Evolutionary conservation across 805 yeast species (phyloP).

Genomic region (Metschnikowia dekortorum): DNA sequence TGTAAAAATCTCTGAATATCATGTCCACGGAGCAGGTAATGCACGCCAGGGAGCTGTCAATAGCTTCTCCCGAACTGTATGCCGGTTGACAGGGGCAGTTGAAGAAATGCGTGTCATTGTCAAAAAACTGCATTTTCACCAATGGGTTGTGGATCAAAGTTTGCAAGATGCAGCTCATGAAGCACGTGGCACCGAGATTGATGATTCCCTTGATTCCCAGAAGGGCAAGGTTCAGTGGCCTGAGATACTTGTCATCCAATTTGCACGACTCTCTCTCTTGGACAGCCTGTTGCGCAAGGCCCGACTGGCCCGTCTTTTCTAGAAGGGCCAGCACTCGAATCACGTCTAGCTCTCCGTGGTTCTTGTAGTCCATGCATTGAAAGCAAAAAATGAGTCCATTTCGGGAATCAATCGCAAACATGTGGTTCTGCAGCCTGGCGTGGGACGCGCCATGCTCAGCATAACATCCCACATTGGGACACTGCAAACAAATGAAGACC

Average conservation of each 20-base stretch:
- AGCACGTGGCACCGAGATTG: constrained; percentile 96
- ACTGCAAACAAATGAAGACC: constrained; percentile 66
- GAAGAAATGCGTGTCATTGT: constrained; percentile 59
- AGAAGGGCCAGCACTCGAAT: constrained; percentile 31
- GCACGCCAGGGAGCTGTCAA: constrained; percentile 46
- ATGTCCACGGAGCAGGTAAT: constrained; percentile 82
- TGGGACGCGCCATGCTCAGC: constrained; percentile 31
- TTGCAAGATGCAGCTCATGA: constrained; percentile 91
- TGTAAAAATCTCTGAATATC: constrained; percentile 70
- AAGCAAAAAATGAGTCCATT: constrained; percentile 74
- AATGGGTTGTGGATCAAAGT: constrained; percentile 87
- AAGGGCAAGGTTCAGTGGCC: constrained; percentile 52
- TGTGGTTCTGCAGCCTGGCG: constrained; percentile 30
- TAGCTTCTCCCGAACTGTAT: constrained; percentile 16
- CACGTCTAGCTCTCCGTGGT: constrained; percentile 55
- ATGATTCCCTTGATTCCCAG: constrained; percentile 86
- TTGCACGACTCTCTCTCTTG: constrained; percentile 5
- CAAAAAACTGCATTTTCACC: constrained; percentile 69
- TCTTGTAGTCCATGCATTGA: constrained; percentile 68
- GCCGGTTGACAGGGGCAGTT: constrained; percentile 41
- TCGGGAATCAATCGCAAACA: constrained; percentile 54
- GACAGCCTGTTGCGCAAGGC: constrained; percentile 3
- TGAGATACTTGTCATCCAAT: constrained; percentile 10
- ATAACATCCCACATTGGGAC: constrained; percentile 74
- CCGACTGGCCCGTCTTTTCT: background rate